Percentiles rank a stretch among this genome's conserved stretches.
phyloP scores from a whole-genome alignment of 148 eudicot genomes.

The Fallopia convolvulus region DNA sequence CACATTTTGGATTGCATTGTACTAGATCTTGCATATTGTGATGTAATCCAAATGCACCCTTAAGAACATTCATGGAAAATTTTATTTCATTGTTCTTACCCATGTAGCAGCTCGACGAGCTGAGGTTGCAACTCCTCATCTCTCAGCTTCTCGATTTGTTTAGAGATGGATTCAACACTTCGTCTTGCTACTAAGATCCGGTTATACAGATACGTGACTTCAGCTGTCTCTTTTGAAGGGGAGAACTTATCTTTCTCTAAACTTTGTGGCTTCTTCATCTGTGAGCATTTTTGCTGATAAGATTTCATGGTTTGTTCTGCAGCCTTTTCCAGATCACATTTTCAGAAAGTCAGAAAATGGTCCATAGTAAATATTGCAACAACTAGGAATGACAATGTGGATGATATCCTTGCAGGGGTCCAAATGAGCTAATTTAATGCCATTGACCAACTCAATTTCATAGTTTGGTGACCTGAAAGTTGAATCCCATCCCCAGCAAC shows the following conservation, averaged over 20 bases:
- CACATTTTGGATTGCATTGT: no score
- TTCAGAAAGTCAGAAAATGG: not conserved
- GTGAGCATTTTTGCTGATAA: constrained; percentile 37
- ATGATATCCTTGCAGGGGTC: no score
- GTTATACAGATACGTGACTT: constrained; percentile 30
- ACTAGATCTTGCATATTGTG: no score
- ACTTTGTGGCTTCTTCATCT: constrained; percentile 24
- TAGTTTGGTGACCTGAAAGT: not conserved
- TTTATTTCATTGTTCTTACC: constrained; percentile 23
- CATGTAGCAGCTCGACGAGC: constrained; percentile 42
- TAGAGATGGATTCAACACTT: constrained; percentile 42
- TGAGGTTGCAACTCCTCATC: constrained; percentile 66
- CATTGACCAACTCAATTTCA: not conserved
- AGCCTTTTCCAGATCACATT: constrained; percentile 23
- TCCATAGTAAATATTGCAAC: not conserved
- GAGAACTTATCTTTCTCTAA: constrained; percentile 17
- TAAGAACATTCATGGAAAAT: not conserved
- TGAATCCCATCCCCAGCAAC: no score
- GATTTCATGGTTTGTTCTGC: constrained; percentile 35
- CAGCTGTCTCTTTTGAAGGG: constrained; percentile 24
- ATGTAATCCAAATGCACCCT: no score
- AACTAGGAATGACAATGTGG: not conserved
- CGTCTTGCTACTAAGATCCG: constrained; percentile 30
- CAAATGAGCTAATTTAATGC: no score
- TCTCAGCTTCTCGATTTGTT: constrained; percentile 40